A percentile compares a stretch with the other conserved stretches of the same genome.
Conservation (phyloP, 148 eudicot genomes). For the Oxyria digyna region DNA sequence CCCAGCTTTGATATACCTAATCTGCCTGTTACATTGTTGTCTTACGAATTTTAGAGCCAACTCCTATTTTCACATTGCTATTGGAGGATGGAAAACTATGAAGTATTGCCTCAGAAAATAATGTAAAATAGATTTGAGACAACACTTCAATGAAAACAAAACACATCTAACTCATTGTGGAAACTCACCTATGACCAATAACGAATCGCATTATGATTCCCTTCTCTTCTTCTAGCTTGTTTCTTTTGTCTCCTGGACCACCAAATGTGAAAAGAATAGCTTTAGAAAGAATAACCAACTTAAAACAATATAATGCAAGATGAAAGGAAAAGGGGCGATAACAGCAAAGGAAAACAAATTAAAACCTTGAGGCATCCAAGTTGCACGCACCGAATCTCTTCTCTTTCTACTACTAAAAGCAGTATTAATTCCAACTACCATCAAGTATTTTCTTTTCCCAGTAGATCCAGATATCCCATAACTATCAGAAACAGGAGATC, state of each 20-base stretch:
- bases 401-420: conserved; percentile 92
- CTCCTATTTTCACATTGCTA: background rate
- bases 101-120: background rate
- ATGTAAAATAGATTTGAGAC: background rate
- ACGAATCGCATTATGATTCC: conserved; percentile 7
- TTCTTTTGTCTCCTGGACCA: conserved; percentile 7
- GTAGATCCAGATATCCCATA: conserved; percentile 23
- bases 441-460: conserved; percentile 59
- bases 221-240: conserved; percentile 5
- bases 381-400: conserved; percentile 88
- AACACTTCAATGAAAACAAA: background rate
- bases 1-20: background rate
- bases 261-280: background rate
- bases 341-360: background rate
- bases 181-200: conserved; percentile 5
- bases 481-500: conserved; percentile 44
- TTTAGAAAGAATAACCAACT: background rate
- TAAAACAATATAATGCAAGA: background rate
- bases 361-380: conserved; percentile 94
- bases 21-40: background rate
- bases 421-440: conserved; percentile 84
- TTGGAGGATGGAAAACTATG: background rate
- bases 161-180: background rate
- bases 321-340: background rate
- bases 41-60: background rate